phyloP scores from a whole-genome alignment of 805 yeast species.

The Saccharomycopsis sp. region DNA sequence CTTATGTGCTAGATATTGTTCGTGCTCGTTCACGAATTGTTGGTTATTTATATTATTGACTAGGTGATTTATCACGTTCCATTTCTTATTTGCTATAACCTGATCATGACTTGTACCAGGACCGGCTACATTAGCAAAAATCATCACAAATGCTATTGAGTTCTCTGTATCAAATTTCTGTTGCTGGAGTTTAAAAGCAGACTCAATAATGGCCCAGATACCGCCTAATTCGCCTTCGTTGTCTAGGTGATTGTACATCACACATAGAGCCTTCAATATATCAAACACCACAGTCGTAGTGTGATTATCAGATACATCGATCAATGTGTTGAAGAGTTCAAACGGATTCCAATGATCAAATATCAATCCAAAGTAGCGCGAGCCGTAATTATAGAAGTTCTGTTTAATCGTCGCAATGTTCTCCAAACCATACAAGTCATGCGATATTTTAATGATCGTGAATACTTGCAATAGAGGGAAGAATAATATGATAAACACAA shows the following conservation, averaged over 20 bases:
- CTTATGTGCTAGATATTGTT: slow-evolving; percentile 4
- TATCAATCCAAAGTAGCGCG: slow-evolving; percentile 6
- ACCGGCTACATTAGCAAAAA: slow-evolving; percentile 3
- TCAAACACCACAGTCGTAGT: slow-evolving; percentile 13
- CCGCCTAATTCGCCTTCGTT: background rate
- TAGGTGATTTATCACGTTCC: background rate
- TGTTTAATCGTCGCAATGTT: background rate
- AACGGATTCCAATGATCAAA: slow-evolving; percentile 12
- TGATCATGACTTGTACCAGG: background rate
- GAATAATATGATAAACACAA: slow-evolving; percentile 14
- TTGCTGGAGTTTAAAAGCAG: background rate
- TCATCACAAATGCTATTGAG: background rate
- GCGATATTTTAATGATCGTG: background rate
- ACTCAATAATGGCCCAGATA: background rate
- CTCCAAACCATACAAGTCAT: background rate
- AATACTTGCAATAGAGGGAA: slow-evolving; percentile 19
- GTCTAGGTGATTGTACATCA: background rate
- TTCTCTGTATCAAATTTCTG: background rate
- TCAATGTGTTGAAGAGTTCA: slow-evolving; percentile 10
- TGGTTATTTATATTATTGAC: slow-evolving; percentile 1
- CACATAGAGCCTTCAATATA: slow-evolving; percentile 1
- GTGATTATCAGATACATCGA: background rate
- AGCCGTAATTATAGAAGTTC: background rate
- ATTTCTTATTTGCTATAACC: background rate
- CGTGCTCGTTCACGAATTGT: background rate